A percentile compares a stretch with the other conserved stretches of the same genome.
Conservation (phyloP, 306 rosid genomes). For the Albizia julibrissin region DNA sequence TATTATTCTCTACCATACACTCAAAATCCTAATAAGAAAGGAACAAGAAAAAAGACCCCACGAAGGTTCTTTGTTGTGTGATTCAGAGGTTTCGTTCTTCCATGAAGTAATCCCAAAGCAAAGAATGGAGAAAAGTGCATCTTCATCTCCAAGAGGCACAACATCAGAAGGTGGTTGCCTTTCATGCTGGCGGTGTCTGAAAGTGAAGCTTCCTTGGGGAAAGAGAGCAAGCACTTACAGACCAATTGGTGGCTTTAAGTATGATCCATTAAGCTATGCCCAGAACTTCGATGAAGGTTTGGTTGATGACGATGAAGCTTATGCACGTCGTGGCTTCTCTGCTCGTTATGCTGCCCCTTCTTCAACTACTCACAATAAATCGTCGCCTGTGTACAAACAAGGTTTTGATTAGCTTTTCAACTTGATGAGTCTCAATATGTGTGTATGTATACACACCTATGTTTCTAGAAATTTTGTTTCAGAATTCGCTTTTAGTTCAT, state of each 20-base stretch:
- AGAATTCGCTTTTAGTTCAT: not conserved
- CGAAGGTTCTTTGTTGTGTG: not conserved
- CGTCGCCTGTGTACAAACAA: slow-evolving; percentile 35
- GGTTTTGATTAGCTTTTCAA: slow-evolving; percentile 1
- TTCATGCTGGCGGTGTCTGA: slow-evolving; percentile 69
- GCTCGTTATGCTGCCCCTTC: slow-evolving; percentile 65
- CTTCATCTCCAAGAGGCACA: slow-evolving; percentile 36
- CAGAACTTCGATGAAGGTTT: slow-evolving; percentile 77
- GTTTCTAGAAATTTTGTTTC: slow-evolving; percentile 2
- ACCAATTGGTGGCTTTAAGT: slow-evolving; percentile 49
- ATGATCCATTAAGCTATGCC: slow-evolving; percentile 76
- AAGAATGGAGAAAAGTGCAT: slow-evolving; percentile 43
- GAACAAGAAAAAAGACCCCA: slow-evolving; percentile 8
- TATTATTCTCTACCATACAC: slow-evolving; percentile 49
- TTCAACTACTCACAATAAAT: slow-evolving; percentile 32
- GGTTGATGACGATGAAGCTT: slow-evolving; percentile 41
- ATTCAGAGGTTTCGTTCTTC: slow-evolving; percentile 28
- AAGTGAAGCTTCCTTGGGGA: slow-evolving; percentile 63
- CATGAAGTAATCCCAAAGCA: slow-evolving; percentile 20
- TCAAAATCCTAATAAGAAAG: slow-evolving; percentile 29
- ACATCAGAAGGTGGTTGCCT: slow-evolving; percentile 19
- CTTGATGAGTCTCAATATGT: not conserved
- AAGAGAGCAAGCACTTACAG: slow-evolving; percentile 31
- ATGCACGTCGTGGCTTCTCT: slow-evolving; percentile 50
- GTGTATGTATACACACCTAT: not conserved